Evolutionary conservation across 2,329 filamentous ascomycete genomes (phyloP).

Genomic region (Coccinonectria pachysandricola): DNA sequence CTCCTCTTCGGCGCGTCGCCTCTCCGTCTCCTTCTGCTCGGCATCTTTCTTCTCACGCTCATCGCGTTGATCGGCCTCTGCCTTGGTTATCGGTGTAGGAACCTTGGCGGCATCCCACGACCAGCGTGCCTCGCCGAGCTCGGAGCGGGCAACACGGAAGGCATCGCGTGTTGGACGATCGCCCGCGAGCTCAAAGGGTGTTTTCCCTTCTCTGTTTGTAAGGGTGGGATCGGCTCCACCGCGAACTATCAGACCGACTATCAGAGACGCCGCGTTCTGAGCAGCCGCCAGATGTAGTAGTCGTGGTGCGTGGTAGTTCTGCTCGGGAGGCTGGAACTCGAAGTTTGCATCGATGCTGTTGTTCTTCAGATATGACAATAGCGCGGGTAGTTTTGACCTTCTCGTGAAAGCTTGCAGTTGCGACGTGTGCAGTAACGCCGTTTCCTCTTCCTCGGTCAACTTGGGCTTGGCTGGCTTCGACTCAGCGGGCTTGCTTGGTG

Average conservation of each 20-base stretch:
- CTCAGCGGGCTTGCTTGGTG: slow-evolving; percentile 25
- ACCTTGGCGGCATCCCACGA: slow-evolving; percentile 70
- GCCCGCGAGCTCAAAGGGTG: slow-evolving; percentile 76
- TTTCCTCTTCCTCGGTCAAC: slow-evolving; percentile 73
- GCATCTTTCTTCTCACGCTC: slow-evolving; percentile 61
- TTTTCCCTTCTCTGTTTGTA: slow-evolving; percentile 65
- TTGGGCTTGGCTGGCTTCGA: slow-evolving; percentile 51
- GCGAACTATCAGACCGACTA: slow-evolving; percentile 66
- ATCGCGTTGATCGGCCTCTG: slow-evolving; percentile 59
- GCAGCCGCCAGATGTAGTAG: slow-evolving; percentile 78
- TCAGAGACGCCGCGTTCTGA: slow-evolving; percentile 67
- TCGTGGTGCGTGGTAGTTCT: slow-evolving; percentile 72
- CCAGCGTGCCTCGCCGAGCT: slow-evolving; percentile 68
- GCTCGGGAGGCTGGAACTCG: slow-evolving; percentile 59
- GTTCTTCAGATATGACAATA: slow-evolving; percentile 72
- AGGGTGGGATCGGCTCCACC: slow-evolving; percentile 63
- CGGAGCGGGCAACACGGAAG: slow-evolving; percentile 76
- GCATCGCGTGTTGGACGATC: slow-evolving; percentile 80
- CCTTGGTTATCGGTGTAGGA: slow-evolving; percentile 57
- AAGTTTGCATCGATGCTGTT: slow-evolving; percentile 66
- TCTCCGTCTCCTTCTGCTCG: slow-evolving; percentile 56
- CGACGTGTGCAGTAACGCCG: slow-evolving; percentile 69
- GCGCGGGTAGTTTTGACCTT: slow-evolving; percentile 77
- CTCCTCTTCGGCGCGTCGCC: slow-evolving; percentile 65
- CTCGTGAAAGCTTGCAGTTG: slow-evolving; percentile 83